Percentiles rank a stretch among this genome's conserved stretches.
These are phyloP conservation scores for Tolypocladium cylindrosporum DNA, from an alignment of 2,329 filamentous ascomycete species.

Conservation along the genomic window DNA sequence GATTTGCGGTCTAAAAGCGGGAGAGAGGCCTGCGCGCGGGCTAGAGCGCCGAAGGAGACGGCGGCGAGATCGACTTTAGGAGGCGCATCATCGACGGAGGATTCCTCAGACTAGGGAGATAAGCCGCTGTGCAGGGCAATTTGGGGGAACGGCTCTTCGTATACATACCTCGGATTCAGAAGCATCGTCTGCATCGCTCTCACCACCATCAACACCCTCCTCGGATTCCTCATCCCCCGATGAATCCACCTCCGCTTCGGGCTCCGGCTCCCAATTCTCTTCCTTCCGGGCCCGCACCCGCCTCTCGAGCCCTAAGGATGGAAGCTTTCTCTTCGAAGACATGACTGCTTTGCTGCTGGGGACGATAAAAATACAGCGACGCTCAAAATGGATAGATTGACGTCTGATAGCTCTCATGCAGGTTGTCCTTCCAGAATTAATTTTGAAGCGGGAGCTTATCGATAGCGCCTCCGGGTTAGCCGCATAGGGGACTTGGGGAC, in stretches of 20 bases:
- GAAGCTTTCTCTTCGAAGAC: constrained; percentile 29
- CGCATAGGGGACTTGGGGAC: neutral
- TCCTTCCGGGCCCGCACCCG: constrained; percentile 34
- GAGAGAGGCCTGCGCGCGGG: constrained; percentile 70
- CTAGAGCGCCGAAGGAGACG: constrained; percentile 84
- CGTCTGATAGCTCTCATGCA: neutral
- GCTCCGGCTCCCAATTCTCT: constrained; percentile 30
- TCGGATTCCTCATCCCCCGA: constrained; percentile 17
- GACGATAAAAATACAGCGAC: neutral
- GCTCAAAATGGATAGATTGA: neutral
- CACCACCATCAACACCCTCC: constrained; percentile 15
- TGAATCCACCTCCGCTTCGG: constrained; percentile 14
- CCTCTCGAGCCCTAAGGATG: constrained; percentile 25
- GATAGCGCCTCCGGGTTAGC: neutral
- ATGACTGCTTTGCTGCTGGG: constrained; percentile 7
- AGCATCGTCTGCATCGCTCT: constrained; percentile 17
- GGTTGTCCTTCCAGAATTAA: neutral
- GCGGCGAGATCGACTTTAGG: constrained; percentile 37
- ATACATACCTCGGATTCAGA: constrained; percentile 17
- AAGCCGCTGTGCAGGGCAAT: neutral
- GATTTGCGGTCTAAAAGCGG: constrained; percentile 18
- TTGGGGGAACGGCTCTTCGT: neutral
- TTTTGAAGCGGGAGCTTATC: neutral
- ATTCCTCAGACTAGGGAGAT: constrained; percentile 11
- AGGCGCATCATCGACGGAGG: constrained; percentile 17